Evolutionary conservation across 352 stramenopile genomes (phyloP), one percentile per base, ranked within the genome.

Genomic region (Peronospora belbahrii): DNA sequence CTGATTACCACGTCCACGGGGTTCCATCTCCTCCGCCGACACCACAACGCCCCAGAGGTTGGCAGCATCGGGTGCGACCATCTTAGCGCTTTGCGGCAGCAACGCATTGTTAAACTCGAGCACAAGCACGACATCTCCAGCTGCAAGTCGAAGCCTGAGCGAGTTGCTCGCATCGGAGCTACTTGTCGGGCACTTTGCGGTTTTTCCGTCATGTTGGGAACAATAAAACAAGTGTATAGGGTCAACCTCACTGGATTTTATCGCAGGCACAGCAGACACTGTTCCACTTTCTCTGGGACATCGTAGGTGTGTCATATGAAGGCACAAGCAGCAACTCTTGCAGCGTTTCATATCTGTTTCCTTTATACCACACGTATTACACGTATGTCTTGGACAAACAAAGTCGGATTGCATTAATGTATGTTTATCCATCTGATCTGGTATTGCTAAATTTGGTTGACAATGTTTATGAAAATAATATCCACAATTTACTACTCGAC

Each of bases 21-120:
- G 59, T 37, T 76, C 65, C 9, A 76, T 63, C 31, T 72, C 59
- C 27, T 84, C 72, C 0, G 58, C 65, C 13, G 58, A 59, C 20
- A 56, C 52, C 11, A 87, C 72, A 20, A 83, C 46, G 7, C 71
- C 75, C 75, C 75, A 87, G 27, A 74, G 60, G 51, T 87, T 87
- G 44, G 55, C 66, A 11, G 53, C 69, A 6, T 59, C 56, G 0
- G 68, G 61, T 0, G 67, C 67, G 6, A 56, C 45, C 11, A 48
- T 40, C 36, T 67, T 80, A 11, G 67, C 62, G 3, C 31, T 67
- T 1, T 40, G 19, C 2, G 74, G 67, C 27, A 89, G 41, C 15
- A 87, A 24, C 13, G 65, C 52, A 49, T 87, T 89, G 31, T 50
- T 62, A 38, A 83, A 83, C 39, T 89, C 74, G 2, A 89, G 59